phyloP scores from a whole-genome alignment of 176 grass and related monocot genomes.

The Zea luxurians region DNA sequence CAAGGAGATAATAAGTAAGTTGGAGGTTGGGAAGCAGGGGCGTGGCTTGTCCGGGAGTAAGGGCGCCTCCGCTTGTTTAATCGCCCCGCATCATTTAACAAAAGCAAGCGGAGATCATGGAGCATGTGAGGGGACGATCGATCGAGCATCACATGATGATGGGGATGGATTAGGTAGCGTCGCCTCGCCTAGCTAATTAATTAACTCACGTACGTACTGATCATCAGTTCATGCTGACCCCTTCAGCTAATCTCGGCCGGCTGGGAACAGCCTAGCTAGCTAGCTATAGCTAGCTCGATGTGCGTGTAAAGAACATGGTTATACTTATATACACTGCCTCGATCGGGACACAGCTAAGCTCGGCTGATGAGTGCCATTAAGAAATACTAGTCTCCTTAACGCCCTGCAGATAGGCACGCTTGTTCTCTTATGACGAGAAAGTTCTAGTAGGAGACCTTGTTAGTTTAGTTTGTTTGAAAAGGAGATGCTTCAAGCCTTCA shows the following conservation, averaged over 20 bases:
- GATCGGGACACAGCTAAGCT: slow-evolving; percentile 38
- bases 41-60: slow-evolving; percentile 57
- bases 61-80: slow-evolving; percentile 49
- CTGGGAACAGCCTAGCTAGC: slow-evolving; percentile 38
- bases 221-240: too few relatives aligned
- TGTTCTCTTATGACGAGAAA: slow-evolving; percentile 1
- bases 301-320: slow-evolving; percentile 44
- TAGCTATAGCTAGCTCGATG: not conserved
- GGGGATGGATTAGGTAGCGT: not conserved
- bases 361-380: slow-evolving; percentile 33
- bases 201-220: too few relatives aligned
- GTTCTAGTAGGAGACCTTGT: not conserved
- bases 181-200: too few relatives aligned
- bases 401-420: not conserved
- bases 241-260: slow-evolving; percentile 32
- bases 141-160: slow-evolving; percentile 46
- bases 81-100: slow-evolving; percentile 26
- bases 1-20: slow-evolving; percentile 39
- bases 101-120: slow-evolving; percentile 40
- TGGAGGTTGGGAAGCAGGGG: slow-evolving; percentile 63
- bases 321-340: slow-evolving; percentile 8
- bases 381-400: slow-evolving; percentile 26
- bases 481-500: not conserved
- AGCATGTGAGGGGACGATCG: slow-evolving; percentile 38
- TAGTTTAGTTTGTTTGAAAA: not conserved